Evolutionary conservation across 139 green algal genomes (phyloP), one percentile per base, ranked within the genome.

Genomic region (Tetradesmus obliquus): DNA sequence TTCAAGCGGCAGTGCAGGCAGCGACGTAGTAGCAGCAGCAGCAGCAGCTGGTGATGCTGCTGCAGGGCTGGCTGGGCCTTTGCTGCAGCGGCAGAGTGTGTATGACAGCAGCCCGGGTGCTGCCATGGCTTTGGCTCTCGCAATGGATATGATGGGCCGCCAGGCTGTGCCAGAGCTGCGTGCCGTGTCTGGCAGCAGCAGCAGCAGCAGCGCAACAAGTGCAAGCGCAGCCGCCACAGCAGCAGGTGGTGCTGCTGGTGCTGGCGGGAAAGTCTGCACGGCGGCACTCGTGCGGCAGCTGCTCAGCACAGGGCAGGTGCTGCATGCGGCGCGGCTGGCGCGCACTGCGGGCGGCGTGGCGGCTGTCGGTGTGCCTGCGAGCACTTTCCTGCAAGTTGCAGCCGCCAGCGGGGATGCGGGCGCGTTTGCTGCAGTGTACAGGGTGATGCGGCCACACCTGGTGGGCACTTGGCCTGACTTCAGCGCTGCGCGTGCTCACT

Each of bases 341-440:
- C 85, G 79, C 32, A n/a, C 82, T 53, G 92, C 90, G 55, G 83
- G 88, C 2, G 84, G 94, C 69, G 55, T 72, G n/a, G 13, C n/a
- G 0, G 90, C 89, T n/a, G 66, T 86, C 5, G 69, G 84, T 0
- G 69, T 91, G 54, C 84, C 92, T 66, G 71, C 89, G 19, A 51
- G 22, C 9, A 89, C 90, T 17, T 93, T 95, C 62, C 84, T 95
- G 20, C 55, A 91, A 19, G 94, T 92, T 55, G 94, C 93, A 5
- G 94, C 86, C 22, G 88, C 54, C 15, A 19, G 20, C 53, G 91
- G 93, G 15, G 94, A 95, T 83, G 22, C 71, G 24, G 90, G 79
- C 54, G 80, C 83, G 15, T 91, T 94, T 85, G 76, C 87, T 22
- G 90, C 92, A n/a, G 89, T 94, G 53, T 94, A 94, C 51, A 55